Percentiles rank a stretch among this genome's conserved stretches.
Evolutionary conservation across 768 basidiomycete species (phyloP).

Genomic region (Cubamyces lactineus): DNA sequence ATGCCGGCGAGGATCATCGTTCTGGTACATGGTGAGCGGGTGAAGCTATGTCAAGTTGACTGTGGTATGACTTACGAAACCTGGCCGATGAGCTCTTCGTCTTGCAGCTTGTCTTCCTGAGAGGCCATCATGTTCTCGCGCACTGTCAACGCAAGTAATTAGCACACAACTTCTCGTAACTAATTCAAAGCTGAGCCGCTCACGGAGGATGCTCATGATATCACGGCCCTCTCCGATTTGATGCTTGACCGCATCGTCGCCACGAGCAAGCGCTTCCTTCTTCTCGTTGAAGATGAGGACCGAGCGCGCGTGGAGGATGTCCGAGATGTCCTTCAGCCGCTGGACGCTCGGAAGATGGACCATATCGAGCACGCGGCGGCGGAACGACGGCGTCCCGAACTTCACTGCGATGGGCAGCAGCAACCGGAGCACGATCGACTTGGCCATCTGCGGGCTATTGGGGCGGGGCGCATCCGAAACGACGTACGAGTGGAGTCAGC

Average conservation of each 20-base stretch:
- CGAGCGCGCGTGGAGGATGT: conserved; percentile 27
- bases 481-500: neutral
- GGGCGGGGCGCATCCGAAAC: neutral
- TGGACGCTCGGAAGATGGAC: conserved; percentile 24
- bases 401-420: conserved; percentile 6
- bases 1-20: conserved; percentile 31
- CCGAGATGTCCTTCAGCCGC: conserved; percentile 28
- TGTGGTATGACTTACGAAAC: conserved; percentile 27
- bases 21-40: conserved; percentile 7
- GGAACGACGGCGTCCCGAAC: conserved; percentile 26
- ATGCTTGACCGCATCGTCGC: conserved; percentile 26
- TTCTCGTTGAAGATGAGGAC: conserved; percentile 27
- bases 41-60: too few species aligned
- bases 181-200: neutral
- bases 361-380: conserved; percentile 24
- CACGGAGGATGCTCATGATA: conserved; percentile 36
- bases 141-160: conserved; percentile 15
- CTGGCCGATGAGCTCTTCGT: conserved; percentile 33
- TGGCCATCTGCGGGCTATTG: conserved; percentile 17
- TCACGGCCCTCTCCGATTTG: conserved; percentile 35
- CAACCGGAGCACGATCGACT: conserved; percentile 1
- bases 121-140: conserved; percentile 27
- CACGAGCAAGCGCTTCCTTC: conserved; percentile 19
- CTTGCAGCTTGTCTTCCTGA: conserved; percentile 28
- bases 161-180: neutral